phyloP scores from a whole-genome alignment of 495 filamentous ascomycete species.

The Xylaria palmicola region DNA sequence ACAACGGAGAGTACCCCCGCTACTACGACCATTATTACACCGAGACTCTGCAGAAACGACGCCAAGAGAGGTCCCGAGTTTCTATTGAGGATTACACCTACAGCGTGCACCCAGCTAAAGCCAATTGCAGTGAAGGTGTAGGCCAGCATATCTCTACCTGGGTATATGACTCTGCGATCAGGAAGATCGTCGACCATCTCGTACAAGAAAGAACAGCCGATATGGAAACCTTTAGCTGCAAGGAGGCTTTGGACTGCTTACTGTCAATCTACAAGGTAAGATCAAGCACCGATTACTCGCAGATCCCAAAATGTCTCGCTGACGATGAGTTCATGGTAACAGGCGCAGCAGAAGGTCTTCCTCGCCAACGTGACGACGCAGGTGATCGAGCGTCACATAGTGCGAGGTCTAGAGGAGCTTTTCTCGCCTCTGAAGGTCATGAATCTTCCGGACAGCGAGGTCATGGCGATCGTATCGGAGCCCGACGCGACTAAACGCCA shows the following conservation, averaged over 20 bases:
- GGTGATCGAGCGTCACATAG: slow-evolving; percentile 33
- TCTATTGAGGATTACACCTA: too few species aligned
- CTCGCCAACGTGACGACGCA: slow-evolving; percentile 38
- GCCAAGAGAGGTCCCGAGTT: not conserved
- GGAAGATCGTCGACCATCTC: too few species aligned
- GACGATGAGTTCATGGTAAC: not conserved
- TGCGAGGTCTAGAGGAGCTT: slow-evolving; percentile 28
- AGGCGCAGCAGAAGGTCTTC: slow-evolving; percentile 36
- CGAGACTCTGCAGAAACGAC: slow-evolving; percentile 21
- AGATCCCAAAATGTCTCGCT: not conserved
- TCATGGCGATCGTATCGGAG: slow-evolving; percentile 25
- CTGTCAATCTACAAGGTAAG: slow-evolving; percentile 39
- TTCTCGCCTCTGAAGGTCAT: slow-evolving; percentile 28
- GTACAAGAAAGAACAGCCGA: too few species aligned
- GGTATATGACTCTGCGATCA: too few species aligned
- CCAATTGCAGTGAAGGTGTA: not conserved
- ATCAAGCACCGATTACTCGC: not conserved
- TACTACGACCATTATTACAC: slow-evolving; percentile 33
- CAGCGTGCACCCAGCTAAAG: too few species aligned
- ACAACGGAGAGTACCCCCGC: slow-evolving; percentile 21
- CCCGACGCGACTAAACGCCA: slow-evolving; percentile 16
- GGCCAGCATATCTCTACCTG: too few species aligned
- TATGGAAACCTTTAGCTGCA: slow-evolving; percentile 37
- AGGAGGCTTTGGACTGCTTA: slow-evolving; percentile 35
- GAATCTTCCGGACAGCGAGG: slow-evolving; percentile 16